Conservation (phyloP, 805 yeast species). For the Candida xiaguanensis region DNA sequence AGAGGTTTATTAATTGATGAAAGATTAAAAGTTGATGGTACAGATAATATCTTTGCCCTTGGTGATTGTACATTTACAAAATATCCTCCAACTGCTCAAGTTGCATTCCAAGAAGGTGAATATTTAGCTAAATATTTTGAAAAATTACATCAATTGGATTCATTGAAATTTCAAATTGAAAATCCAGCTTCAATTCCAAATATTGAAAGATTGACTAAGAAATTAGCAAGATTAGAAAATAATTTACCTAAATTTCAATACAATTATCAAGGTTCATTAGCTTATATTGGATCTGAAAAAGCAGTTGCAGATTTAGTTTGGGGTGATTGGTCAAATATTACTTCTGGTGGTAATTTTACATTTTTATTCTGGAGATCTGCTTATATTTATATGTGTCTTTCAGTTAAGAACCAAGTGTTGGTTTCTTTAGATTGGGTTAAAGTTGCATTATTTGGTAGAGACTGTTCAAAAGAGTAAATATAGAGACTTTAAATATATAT, state of each 20-base stretch:
- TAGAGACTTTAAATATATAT: neutral
- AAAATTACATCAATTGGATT: constrained; percentile 59
- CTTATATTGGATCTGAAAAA: constrained; percentile 88
- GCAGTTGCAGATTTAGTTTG: constrained; percentile 89
- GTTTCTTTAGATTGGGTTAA: constrained; percentile 88
- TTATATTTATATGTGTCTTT: constrained; percentile 87
- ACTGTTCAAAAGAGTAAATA: constrained; percentile 72
- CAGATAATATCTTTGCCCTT: constrained; percentile 77
- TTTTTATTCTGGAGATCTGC: constrained; percentile 95
- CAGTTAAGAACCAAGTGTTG: constrained; percentile 82
- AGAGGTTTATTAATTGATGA: constrained; percentile 89
- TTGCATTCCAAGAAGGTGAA: constrained; percentile 90
- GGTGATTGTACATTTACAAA: constrained; percentile 95
- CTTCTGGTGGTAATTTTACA: constrained; percentile 82
- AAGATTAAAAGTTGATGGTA: constrained; percentile 76
- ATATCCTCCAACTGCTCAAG: constrained; percentile 96
- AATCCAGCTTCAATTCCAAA: constrained; percentile 39
- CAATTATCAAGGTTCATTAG: constrained; percentile 88
- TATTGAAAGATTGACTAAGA: constrained; percentile 44
- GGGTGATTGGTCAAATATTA: constrained; percentile 75
- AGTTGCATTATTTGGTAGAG: constrained; percentile 87
- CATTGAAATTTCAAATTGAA: constrained; percentile 44
- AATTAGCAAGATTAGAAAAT: constrained; percentile 39
- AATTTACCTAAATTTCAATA: constrained; percentile 66
- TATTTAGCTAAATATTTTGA: constrained; percentile 73